Conservation (phyloP, 2,329 filamentous ascomycete genomes). For the Ustulina deusta region DNA sequence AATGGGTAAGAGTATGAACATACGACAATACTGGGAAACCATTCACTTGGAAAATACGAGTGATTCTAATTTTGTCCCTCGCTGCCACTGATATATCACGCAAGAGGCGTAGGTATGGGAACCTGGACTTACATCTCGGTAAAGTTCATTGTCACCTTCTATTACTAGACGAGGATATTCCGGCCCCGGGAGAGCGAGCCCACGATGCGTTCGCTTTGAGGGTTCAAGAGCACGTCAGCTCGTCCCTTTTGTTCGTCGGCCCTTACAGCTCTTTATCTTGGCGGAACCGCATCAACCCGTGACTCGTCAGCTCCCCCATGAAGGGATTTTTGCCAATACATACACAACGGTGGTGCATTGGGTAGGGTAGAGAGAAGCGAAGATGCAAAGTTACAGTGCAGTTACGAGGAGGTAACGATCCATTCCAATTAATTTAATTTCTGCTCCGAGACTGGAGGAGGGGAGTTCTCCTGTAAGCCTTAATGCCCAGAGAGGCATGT, state of each 20-base stretch:
- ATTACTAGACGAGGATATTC: constrained; percentile 24
- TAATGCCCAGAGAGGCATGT: constrained; percentile 26
- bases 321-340: constrained; percentile 32
- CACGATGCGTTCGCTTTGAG: constrained; percentile 16
- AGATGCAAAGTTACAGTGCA: constrained; percentile 32
- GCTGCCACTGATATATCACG: constrained; percentile 6
- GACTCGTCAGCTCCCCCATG: constrained; percentile 44
- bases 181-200: constrained; percentile 35
- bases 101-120: constrained; percentile 2
- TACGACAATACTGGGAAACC: constrained; percentile 1
- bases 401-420: constrained; percentile 47
- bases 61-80: constrained; percentile 23
- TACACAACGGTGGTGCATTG: constrained; percentile 16
- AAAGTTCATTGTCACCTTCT: constrained; percentile 29
- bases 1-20: neutral
- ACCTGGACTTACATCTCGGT: constrained; percentile 34
- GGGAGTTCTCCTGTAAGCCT: constrained; percentile 36
- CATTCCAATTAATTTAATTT: constrained; percentile 49
- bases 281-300: constrained; percentile 38
- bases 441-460: constrained; percentile 29
- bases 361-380: constrained; percentile 31
- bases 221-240: constrained; percentile 25
- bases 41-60: constrained; percentile 5
- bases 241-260: constrained; percentile 11
- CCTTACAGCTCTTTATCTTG: constrained; percentile 33